Percentiles rank a stretch among this genome's conserved stretches.
phyloP scores from a whole-genome alignment of 345 rosid genomes.

The Populus ilicifolia region DNA sequence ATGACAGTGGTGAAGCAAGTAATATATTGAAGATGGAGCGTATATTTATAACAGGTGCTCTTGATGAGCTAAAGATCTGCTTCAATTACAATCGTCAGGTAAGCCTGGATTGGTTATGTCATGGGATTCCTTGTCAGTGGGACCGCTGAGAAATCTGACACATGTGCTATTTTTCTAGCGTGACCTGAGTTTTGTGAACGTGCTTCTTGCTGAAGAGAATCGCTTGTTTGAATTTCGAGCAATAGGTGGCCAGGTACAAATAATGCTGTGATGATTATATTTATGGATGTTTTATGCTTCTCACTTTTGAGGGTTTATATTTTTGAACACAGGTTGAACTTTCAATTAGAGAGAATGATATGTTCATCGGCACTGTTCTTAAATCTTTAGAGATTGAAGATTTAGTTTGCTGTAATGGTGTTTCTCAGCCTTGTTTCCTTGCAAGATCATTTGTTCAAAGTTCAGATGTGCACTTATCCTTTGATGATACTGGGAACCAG shows the following conservation, averaged over 20 bases:
- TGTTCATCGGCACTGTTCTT: slow-evolving; percentile 80
- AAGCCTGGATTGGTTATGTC: slow-evolving; percentile 19
- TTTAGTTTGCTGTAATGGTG: slow-evolving; percentile 51
- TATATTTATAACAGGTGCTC: slow-evolving; percentile 74
- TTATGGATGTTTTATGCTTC: slow-evolving; percentile 14
- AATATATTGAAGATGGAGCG: slow-evolving; percentile 51
- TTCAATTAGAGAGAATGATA: slow-evolving; percentile 68
- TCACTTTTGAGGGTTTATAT: slow-evolving; percentile 20
- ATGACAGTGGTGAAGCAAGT: slow-evolving; percentile 31
- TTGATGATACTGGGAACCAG: slow-evolving; percentile 36
- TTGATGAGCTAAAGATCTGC: slow-evolving; percentile 82
- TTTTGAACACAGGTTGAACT: slow-evolving; percentile 66
- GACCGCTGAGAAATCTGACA: slow-evolving; percentile 31
- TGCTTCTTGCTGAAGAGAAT: slow-evolving; percentile 76
- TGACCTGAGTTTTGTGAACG: slow-evolving; percentile 55
- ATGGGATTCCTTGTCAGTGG: slow-evolving; percentile 13
- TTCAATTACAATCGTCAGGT: slow-evolving; percentile 69
- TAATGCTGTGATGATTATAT: slow-evolving; percentile 5
- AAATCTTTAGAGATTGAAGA: slow-evolving; percentile 96
- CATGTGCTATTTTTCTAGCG: slow-evolving; percentile 37
- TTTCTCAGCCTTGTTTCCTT: slow-evolving; percentile 57
- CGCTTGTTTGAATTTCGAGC: slow-evolving; percentile 83
- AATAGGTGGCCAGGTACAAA: slow-evolving; percentile 82
- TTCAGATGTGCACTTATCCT: slow-evolving; percentile 41
- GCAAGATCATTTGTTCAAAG: slow-evolving; percentile 80